These are phyloP conservation scores for Paulownia fortunei DNA, from an alignment of 257 asterid genomes.

Conservation along the genomic window DNA sequence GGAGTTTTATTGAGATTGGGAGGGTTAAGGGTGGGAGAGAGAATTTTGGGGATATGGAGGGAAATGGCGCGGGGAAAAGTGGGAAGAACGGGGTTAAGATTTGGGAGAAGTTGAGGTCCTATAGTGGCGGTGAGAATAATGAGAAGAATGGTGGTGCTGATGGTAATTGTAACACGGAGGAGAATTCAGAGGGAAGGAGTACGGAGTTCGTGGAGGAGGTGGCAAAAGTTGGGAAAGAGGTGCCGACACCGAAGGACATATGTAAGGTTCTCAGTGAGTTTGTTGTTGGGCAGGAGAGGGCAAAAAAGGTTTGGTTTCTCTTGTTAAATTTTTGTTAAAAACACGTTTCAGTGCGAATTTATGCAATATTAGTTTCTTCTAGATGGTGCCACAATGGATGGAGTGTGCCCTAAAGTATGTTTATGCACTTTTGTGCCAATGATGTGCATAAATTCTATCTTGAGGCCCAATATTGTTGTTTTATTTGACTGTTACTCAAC, in stretches of 20 bases:
- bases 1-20: conserved; percentile 89
- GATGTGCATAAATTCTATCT: neutral
- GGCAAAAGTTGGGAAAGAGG: conserved; percentile 41
- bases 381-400: neutral
- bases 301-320: conserved; percentile 67
- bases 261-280: conserved; percentile 73
- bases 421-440: conserved; percentile 14
- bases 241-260: conserved; percentile 91
- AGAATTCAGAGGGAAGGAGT: conserved; percentile 26
- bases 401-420: neutral
- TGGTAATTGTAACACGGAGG: conserved; percentile 25
- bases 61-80: conserved; percentile 37
- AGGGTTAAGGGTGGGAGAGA: conserved; percentile 67
- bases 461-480: neutral
- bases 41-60: conserved; percentile 40
- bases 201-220: conserved; percentile 28
- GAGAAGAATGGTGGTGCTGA: conserved; percentile 22
- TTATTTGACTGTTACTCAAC: conserved; percentile 1
- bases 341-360: neutral
- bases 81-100: conserved; percentile 65
- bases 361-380: conserved; percentile 2
- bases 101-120: conserved; percentile 95
- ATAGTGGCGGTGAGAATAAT: conserved; percentile 54
- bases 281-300: conserved; percentile 87
- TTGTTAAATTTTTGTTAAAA: neutral